Conservation (phyloP, 2,329 filamentous ascomycete genomes). For the Trichoderma polysporum region DNA sequence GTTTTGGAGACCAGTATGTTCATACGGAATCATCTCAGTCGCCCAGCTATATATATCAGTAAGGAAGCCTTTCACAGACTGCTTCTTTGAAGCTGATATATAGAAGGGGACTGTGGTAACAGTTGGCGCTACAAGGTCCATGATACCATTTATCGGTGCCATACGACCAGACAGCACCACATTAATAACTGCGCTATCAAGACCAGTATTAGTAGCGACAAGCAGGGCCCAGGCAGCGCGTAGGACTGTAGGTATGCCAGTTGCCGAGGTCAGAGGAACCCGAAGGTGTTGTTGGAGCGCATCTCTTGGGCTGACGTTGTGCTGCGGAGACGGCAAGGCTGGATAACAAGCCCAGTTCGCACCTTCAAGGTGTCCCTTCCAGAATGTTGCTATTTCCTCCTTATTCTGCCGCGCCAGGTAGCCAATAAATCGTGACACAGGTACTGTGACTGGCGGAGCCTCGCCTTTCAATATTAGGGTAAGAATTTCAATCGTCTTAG, state of each 20-base stretch:
- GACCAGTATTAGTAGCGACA: constrained; percentile 46
- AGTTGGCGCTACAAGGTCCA: constrained; percentile 28
- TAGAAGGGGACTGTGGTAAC: constrained; percentile 45
- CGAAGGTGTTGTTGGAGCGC: not conserved
- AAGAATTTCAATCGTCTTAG: not conserved
- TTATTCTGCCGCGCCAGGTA: not conserved
- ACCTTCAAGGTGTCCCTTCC: not conserved
- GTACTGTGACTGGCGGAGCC: not conserved
- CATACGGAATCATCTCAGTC: constrained; percentile 22
- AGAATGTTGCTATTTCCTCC: not conserved
- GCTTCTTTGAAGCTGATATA: constrained; percentile 35
- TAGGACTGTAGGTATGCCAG: constrained; percentile 11
- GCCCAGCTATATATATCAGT: constrained; percentile 20
- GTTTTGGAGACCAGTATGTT: constrained; percentile 23
- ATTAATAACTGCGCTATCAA: constrained; percentile 41
- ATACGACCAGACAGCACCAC: constrained; percentile 42
- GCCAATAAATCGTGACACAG: not conserved
- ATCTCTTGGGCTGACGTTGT: not conserved
- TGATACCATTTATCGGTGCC: constrained; percentile 24
- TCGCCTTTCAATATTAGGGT: not conserved
- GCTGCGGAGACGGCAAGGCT: not conserved
- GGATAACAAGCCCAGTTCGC: not conserved
- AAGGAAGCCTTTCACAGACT: constrained; percentile 17
- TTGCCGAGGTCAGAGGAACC: not conserved
- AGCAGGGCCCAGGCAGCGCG: constrained; percentile 51